Evolutionary conservation across 768 basidiomycete species (phyloP), one percentile per base, ranked within the genome.

Genomic region (Panellus pusillus): DNA sequence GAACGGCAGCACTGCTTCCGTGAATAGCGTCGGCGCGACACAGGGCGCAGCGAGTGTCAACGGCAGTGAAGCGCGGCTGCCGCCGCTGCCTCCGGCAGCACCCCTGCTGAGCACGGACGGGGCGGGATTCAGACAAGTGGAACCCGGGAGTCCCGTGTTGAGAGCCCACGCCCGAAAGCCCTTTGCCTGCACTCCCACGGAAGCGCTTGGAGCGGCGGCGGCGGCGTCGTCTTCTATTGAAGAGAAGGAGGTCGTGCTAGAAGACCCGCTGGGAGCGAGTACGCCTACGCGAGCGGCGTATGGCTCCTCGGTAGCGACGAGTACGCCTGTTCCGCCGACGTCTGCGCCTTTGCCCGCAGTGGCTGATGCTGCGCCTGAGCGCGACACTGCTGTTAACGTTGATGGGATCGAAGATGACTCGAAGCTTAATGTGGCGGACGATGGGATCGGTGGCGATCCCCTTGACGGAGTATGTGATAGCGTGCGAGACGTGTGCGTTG

Each of bases 171-270:
- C 9, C 51, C 54, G 61, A 62, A 46, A 62, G 61, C 43, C 61
- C 61, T 18, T 42, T 62, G 38, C 61, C 61, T 50, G 54, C 57
- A 37, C 44, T 59, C 15, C 61, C 61, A 24, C 55, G 29, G 59
- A 61, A 36, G 54, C 58, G 37, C 29, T 37, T 18, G 44, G 38
- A 12, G 32, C 40, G 40, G 58, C 20, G 48, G 29, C 31, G 24
- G 45, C 44, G 41, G 31, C 49, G 9, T 32, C 19, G 27, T 17
- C 54, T 42, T 29, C 46, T 31, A 46, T 50, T 35, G 27, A 24
- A 17, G 31, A 31, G 50, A 61, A 46, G 27, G 27, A 45, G 20
- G 51, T 42, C 17, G 17, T 38, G 44, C 50, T 55, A 13, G 52
- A 54, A 9, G 59, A 61, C 41, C 59, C 59, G 8, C 44, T 61